phyloP scores from a whole-genome alignment of 1,284 basidiomycete species.

The Caloboletus firmus region DNA sequence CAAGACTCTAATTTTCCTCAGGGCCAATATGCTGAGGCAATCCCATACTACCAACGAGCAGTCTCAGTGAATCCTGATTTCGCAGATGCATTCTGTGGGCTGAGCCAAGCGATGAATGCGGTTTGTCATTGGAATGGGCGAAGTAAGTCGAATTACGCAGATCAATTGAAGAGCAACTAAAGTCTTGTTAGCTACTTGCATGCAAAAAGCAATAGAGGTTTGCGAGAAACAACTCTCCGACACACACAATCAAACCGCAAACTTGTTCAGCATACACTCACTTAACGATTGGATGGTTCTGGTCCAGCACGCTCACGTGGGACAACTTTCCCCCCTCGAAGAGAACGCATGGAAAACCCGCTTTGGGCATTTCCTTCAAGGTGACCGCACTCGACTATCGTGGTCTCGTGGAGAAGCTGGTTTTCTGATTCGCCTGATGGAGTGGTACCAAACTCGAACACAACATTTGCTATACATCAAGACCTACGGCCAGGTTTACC shows the following conservation, averaged over 20 bases:
- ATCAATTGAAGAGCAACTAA: slow-evolving; percentile 20
- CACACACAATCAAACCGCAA: slow-evolving; percentile 41
- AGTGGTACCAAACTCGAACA: slow-evolving; percentile 48
- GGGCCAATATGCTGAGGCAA: slow-evolving; percentile 52
- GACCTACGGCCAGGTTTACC: slow-evolving; percentile 37
- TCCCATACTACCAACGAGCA: slow-evolving; percentile 55
- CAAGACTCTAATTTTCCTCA: slow-evolving; percentile 20
- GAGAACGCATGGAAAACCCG: slow-evolving; percentile 40
- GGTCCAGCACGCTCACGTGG: slow-evolving; percentile 37
- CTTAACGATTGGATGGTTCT: slow-evolving; percentile 48
- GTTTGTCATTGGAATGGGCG: slow-evolving; percentile 59
- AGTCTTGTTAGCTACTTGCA: slow-evolving; percentile 40
- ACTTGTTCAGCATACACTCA: slow-evolving; percentile 38
- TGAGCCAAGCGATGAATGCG: slow-evolving; percentile 52
- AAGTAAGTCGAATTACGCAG: slow-evolving; percentile 27
- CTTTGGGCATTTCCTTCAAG: slow-evolving; percentile 40
- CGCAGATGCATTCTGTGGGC: slow-evolving; percentile 58
- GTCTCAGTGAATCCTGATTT: slow-evolving; percentile 53
- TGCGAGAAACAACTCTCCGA: slow-evolving; percentile 50
- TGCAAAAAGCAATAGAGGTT: slow-evolving; percentile 47
- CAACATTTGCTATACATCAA: slow-evolving; percentile 55
- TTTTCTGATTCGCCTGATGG: slow-evolving; percentile 54
- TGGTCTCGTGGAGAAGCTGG: slow-evolving; percentile 47
- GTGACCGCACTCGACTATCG: slow-evolving; percentile 27
- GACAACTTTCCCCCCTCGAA: slow-evolving; percentile 32